Conservation (phyloP, 306 rosid genomes). For the Glycine soja region DNA sequence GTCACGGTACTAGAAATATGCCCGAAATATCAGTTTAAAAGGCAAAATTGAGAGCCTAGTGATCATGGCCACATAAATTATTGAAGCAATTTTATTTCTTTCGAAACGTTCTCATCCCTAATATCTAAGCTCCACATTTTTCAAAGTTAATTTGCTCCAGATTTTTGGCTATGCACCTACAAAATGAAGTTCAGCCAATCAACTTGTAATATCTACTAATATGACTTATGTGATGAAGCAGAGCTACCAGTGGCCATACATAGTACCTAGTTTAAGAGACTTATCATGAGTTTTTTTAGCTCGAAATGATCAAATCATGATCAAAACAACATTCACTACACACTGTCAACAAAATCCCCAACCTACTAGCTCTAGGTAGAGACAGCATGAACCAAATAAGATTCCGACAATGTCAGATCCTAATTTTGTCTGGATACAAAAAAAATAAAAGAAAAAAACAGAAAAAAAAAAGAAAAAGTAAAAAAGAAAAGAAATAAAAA, state of each 20-base stretch:
- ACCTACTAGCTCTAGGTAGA: too few species aligned
- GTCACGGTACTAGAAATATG: conserved; percentile 42
- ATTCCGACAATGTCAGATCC: too few species aligned
- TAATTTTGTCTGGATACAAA: too few species aligned
- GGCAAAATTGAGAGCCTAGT: conserved; percentile 28
- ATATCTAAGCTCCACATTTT: too few species aligned
- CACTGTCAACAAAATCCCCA: too few species aligned
- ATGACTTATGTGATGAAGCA: background rate
- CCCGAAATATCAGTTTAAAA: conserved; percentile 35
- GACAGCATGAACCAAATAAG: too few species aligned
- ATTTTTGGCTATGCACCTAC: background rate
- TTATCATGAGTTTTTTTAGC: too few species aligned
- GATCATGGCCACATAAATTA: conserved; percentile 55
- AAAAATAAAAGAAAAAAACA: too few species aligned
- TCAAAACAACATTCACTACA: too few species aligned
- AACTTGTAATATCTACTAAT: background rate
- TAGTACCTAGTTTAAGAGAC: conserved; percentile 18
- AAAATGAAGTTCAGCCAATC: conserved; percentile 2
- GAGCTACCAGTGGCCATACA: background rate
- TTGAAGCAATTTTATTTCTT: conserved; percentile 16
- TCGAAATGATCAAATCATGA: too few species aligned
- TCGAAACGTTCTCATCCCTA: conserved; percentile 49
- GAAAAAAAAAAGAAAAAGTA: too few species aligned
- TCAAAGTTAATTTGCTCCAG: background rate
- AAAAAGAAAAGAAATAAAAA: too few species aligned